Base-by-base conservation (phyloP, 495 filamentous ascomycete genomes). In the Peziza echinospora region DNA sequence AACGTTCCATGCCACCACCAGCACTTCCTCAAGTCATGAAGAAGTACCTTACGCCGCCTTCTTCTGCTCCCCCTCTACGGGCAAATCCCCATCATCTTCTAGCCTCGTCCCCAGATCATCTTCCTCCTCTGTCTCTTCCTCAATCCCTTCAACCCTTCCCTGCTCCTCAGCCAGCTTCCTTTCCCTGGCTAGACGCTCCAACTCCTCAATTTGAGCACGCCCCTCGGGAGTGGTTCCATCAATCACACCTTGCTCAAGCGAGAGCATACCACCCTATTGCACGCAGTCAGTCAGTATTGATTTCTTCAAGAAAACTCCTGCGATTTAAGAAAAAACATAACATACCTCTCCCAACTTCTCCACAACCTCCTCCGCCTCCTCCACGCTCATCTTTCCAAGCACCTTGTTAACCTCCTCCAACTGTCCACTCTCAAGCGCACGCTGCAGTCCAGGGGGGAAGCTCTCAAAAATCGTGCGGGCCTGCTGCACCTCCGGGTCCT, bases 371-470 rank as follows among this genome's bases (percentile, higher is more conserved):
- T 97, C 91, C 0, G 91, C 89, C 49, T 94, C 87, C 34, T 80
- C 78, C 0, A 96, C 84, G 48, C 73, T 79, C 86, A 97, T 83
- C 59, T 81, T 81, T 21, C 83, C 89, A 49, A 97, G 67, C 8
- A 93, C 89, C 66, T 91, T 86, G 64, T 97, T 97, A 40, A 97
- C 86, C 62, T 86, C 78, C 47, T 94, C 89, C 55, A 97, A 57
- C 16, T 70, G 84, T n/a, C 83, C 82, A 19, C 75, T 79, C 60
- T 82, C 78, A 40, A 97, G 62, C 37, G 89, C 87, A 51, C 73
- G 69, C 62, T 78, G 79, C 63, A 97, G 63, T 2, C 82, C 80
- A 13, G 79, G 75, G 25, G 77, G 70, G 67, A 97, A 96, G 19
- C 71, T 62, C 26, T 96, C 81, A 56, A 86, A 96, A 45, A 93